Percentiles rank a stretch among this genome's conserved stretches.
Evolutionary conservation across 2,329 filamentous ascomycete genomes (phyloP).

Genomic region (Hypoxylon sp.): DNA sequence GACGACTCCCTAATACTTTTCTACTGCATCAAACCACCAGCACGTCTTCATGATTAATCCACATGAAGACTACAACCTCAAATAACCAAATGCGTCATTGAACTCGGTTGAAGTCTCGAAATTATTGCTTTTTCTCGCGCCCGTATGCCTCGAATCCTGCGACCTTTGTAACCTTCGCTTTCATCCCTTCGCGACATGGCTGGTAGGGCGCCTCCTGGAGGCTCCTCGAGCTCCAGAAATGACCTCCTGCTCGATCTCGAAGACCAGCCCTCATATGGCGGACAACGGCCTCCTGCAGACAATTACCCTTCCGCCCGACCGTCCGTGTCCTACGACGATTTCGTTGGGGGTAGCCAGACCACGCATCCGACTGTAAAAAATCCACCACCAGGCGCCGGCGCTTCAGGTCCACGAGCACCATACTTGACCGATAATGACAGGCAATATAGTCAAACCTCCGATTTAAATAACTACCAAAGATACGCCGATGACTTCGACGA

Average conservation of each 20-base stretch:
- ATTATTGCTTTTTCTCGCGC: slow-evolving; percentile 35
- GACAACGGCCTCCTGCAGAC: slow-evolving; percentile 80
- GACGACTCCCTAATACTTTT: slow-evolving; percentile 24
- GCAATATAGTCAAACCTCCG: slow-evolving; percentile 80
- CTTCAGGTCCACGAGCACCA: slow-evolving; percentile 53
- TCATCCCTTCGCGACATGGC: slow-evolving; percentile 67
- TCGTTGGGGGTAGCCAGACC: slow-evolving; percentile 76
- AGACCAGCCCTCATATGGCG: slow-evolving; percentile 76
- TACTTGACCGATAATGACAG: slow-evolving; percentile 58
- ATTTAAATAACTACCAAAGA: slow-evolving; percentile 86
- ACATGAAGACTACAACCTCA: slow-evolving; percentile 6
- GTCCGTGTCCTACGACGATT: slow-evolving; percentile 94
- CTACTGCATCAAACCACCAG: slow-evolving; percentile 15
- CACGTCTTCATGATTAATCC: slow-evolving; percentile 24
- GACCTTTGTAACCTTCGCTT: slow-evolving; percentile 46
- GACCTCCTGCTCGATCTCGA: slow-evolving; percentile 81
- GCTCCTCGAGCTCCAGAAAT: slow-evolving; percentile 59
- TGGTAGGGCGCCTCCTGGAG: slow-evolving; percentile 67
- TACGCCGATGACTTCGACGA: slow-evolving; percentile 92
- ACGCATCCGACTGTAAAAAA: slow-evolving; percentile 61
- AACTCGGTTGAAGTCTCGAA: slow-evolving; percentile 24
- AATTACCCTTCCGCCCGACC: slow-evolving; percentile 82
- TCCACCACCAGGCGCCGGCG: slow-evolving; percentile 47
- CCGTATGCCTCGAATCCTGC: slow-evolving; percentile 50
- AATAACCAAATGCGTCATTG: slow-evolving; percentile 21